These are phyloP conservation scores for Paraconiothyrium brasiliense DNA, from an alignment of 2,329 filamentous ascomycete species.

Conservation along the genomic window DNA sequence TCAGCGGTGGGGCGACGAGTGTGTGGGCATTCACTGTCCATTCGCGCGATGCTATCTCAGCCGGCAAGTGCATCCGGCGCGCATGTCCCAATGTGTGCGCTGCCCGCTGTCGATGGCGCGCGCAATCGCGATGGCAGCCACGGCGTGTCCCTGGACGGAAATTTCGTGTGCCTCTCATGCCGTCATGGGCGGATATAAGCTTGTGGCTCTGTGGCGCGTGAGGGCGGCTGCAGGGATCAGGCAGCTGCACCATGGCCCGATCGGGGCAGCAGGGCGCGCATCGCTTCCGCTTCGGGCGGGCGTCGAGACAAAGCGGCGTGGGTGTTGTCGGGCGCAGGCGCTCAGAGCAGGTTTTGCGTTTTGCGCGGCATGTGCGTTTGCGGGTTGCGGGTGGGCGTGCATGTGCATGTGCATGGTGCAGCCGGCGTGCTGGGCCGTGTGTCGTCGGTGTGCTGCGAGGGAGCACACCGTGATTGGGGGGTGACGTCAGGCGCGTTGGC, in stretches of 20 bases:
- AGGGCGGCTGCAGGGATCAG: conserved; percentile 17
- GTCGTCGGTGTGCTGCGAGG: conserved; percentile 5
- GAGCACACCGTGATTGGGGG: background rate
- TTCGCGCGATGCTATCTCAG: background rate
- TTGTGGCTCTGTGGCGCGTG: conserved; percentile 27
- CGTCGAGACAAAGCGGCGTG: conserved; percentile 16
- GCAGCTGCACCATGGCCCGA: conserved; percentile 20
- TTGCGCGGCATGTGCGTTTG: conserved; percentile 19
- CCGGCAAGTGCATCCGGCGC: background rate
- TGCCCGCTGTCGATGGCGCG: background rate
- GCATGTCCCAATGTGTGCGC: background rate
- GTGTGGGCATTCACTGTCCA: background rate
- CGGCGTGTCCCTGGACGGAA: conserved; percentile 10
- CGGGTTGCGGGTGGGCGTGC: conserved; percentile 2
- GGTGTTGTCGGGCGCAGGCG: background rate
- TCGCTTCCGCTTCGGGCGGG: background rate
- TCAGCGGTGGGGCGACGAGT: no score
- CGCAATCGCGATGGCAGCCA: conserved; percentile 9
- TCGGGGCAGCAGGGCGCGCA: conserved; percentile 13
- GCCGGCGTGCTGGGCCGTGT: background rate
- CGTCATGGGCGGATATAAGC: conserved; percentile 24
- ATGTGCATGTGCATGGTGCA: background rate
- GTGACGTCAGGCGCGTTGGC: conserved; percentile 14
- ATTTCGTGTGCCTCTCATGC: background rate
- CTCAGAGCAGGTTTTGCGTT: conserved; percentile 21